Conservation (phyloP, 257 asterid genomes). For the Petrea volubilis region DNA sequence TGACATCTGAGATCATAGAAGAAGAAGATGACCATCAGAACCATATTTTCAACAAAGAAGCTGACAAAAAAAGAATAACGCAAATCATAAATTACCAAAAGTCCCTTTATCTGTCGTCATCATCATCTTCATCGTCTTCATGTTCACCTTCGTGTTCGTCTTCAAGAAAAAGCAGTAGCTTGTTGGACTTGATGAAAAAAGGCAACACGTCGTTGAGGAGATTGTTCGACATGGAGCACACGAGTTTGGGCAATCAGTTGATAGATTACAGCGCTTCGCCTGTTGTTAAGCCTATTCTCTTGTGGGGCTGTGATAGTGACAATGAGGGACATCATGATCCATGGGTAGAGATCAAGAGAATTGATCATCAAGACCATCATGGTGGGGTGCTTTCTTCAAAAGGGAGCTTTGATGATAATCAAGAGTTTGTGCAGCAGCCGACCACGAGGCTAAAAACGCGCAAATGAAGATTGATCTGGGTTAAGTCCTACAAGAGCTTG, state of each 20-base stretch:
- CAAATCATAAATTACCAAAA: constrained; percentile 58
- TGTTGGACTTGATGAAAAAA: constrained; percentile 62
- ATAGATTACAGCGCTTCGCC: constrained; percentile 67
- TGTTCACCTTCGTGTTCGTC: constrained; percentile 34
- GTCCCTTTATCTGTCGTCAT: constrained; percentile 45
- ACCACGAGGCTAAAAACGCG: not conserved
- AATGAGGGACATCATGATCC: constrained; percentile 57
- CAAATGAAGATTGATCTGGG: constrained; percentile 42
- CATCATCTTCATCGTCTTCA: constrained; percentile 36
- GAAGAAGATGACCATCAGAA: constrained; percentile 36
- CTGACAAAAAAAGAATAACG: constrained; percentile 41
- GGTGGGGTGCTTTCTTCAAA: constrained; percentile 22
- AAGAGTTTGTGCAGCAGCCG: not conserved
- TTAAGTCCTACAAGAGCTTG: constrained; percentile 49
- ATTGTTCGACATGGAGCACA: constrained; percentile 73
- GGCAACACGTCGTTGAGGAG: constrained; percentile 71
- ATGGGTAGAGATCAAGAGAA: constrained; percentile 36
- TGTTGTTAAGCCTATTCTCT: constrained; percentile 41
- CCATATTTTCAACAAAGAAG: constrained; percentile 30
- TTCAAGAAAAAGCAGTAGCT: constrained; percentile 37
- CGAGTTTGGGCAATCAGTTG: constrained; percentile 54
- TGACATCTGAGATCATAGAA: constrained; percentile 57
- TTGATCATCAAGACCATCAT: constrained; percentile 7
- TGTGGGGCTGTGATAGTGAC: constrained; percentile 52
- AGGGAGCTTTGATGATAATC: not conserved